Conservation (phyloP, 805 yeast species). For the Candida boleticola region DNA sequence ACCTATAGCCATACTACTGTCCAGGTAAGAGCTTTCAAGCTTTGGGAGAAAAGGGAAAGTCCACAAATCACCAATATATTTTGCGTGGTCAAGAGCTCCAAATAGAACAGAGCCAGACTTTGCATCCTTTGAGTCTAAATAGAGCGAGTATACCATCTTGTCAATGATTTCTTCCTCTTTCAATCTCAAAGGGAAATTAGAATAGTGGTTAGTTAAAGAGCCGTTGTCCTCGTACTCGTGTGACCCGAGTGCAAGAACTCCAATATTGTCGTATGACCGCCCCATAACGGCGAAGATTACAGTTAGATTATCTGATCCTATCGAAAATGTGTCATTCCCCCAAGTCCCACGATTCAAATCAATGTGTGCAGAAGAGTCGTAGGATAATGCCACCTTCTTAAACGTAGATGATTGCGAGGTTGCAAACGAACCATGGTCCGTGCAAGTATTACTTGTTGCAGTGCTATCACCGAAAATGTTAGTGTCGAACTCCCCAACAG, state of each 20-base stretch:
- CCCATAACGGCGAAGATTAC: neutral
- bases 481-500: too few relatives aligned
- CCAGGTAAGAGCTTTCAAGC: too few relatives aligned
- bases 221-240: slow-evolving; percentile 6
- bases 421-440: too few relatives aligned
- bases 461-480: too few relatives aligned
- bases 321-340: slow-evolving; percentile 13
- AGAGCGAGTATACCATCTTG: slow-evolving; percentile 34
- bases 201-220: too few relatives aligned
- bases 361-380: too few relatives aligned
- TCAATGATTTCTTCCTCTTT: slow-evolving; percentile 29
- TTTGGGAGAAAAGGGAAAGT: slow-evolving; percentile 33
- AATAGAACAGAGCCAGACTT: slow-evolving; percentile 35
- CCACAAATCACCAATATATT: slow-evolving; percentile 31
- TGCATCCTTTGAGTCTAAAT: slow-evolving; percentile 25
- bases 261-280: slow-evolving; percentile 1
- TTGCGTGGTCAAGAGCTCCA: slow-evolving; percentile 45
- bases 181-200: slow-evolving; percentile 37
- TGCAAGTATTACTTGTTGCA: too few relatives aligned
- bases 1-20: neutral
- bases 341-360: slow-evolving; percentile 15
- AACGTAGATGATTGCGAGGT: too few relatives aligned
- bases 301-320: neutral
- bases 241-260: slow-evolving; percentile 20
- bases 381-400: too few relatives aligned